phyloP scores from a whole-genome alignment of 148 eudicot genomes.

The Rhododendron mucronatum region DNA sequence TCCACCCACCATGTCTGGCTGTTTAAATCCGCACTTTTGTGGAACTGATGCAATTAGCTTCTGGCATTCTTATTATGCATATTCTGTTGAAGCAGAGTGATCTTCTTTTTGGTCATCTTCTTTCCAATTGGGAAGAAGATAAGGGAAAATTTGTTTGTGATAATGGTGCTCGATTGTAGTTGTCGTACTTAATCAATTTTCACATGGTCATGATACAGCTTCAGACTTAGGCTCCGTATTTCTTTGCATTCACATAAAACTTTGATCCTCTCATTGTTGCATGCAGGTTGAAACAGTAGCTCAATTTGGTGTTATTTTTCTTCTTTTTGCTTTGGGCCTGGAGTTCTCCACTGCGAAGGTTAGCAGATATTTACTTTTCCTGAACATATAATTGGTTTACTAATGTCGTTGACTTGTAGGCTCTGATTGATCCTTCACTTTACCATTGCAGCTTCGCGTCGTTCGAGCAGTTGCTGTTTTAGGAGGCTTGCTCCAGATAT shows the following conservation, averaged over 20 bases:
- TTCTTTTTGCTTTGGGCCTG: slow-evolving; percentile 92
- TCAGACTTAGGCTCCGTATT: neutral
- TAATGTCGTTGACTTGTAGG: neutral
- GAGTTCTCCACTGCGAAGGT: slow-evolving; percentile 96
- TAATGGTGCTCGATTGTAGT: neutral
- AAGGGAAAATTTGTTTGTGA: neutral
- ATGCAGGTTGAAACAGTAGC: slow-evolving; percentile 98
- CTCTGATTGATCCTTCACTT: slow-evolving; percentile 7
- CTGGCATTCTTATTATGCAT: neutral
- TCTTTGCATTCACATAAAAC: neutral
- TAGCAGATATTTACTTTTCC: neutral
- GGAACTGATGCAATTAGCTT: neutral
- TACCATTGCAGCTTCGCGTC: slow-evolving; percentile 70
- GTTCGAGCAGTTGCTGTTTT: slow-evolving; percentile 96
- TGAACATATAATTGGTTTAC: neutral
- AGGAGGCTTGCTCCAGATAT: slow-evolving; percentile 86
- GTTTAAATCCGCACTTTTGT: neutral
- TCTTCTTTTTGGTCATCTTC: neutral
- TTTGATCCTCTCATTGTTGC: slow-evolving; percentile 8
- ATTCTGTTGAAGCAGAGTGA: neutral
- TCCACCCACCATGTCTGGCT: neutral
- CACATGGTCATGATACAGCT: neutral
- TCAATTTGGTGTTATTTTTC: slow-evolving; percentile 98
- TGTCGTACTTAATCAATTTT: neutral
- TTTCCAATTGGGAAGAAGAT: neutral